phyloP scores from a whole-genome alignment of 257 asterid genomes.

The Anisodus tanguticus region DNA sequence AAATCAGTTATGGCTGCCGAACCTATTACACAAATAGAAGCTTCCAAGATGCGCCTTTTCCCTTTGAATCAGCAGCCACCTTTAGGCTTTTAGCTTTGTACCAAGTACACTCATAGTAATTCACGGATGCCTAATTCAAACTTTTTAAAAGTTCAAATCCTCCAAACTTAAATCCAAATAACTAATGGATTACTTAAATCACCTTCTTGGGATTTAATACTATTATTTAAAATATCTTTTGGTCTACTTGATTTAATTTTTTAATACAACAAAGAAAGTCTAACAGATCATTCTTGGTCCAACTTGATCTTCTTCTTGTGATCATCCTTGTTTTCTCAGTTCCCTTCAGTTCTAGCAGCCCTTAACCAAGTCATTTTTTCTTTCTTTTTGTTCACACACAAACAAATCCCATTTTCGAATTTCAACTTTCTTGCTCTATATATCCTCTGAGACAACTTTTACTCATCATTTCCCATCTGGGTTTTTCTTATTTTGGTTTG shows the following conservation, averaged over 20 bases:
- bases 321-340: neutral
- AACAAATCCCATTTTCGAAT: slow-evolving; percentile 19
- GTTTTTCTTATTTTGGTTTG: slow-evolving; percentile 14
- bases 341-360: slow-evolving; percentile 20
- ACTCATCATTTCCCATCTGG: slow-evolving; percentile 27
- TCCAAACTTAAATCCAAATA: neutral
- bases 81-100: neutral
- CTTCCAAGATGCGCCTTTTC: neutral
- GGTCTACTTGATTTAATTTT: slow-evolving; percentile 23
- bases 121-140: neutral
- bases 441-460: neutral
- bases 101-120: neutral
- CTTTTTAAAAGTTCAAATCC: neutral
- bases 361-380: slow-evolving; percentile 15
- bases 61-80: neutral
- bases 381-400: neutral
- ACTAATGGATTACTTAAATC: neutral
- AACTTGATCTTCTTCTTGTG: slow-evolving; percentile 17
- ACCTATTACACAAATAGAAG: neutral
- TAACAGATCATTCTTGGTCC: neutral
- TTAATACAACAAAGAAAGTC: neutral
- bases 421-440: neutral
- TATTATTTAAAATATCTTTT: neutral
- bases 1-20: neutral
- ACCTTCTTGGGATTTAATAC: neutral